Base-by-base conservation (phyloP, 1,139 yeast species). In the Yamadazyma mexicana region DNA sequence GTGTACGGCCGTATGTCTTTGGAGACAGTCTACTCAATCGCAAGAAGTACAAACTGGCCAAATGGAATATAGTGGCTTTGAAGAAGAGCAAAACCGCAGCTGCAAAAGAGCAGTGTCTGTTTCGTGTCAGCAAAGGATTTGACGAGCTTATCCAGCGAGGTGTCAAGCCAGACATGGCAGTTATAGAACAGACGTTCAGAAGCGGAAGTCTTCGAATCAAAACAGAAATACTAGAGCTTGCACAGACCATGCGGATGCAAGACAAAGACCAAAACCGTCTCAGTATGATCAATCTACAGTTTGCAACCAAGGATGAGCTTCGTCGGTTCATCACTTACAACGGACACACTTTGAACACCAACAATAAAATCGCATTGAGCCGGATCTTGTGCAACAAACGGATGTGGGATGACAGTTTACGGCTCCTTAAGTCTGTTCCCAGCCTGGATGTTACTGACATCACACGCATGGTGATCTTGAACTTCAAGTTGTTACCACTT, bases 91-190 rank as follows among this genome's bases (percentile, higher is more conserved):
- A 12, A 4, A 18, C 17, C 9, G 20, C 9, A 9, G 11, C 22
- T 8, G 22, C 18, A 3, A 23, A 27, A 11, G 30, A 29, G 17
- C 75, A 70, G 40, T 51, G 66, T 1, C 57, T 57, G 23, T 69
- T 61, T 45, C 48, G 76, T 28, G 49, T 67, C 27, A 54, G 57
- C 16, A 51, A 55, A 34, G 77, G 76, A 8, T 66, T 71, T 38
- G 48, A 49, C 8, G 69, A 62, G 15, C 43, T 71, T 8, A 39
- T 67, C 26, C 48, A 59, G 15, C 56, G 55, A 38, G 76, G 75
- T 0, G 59, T 69, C 4, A 52, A 56, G 30, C 76, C 76, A 0
- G 74, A 70, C 43, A 50, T 54, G 34, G 42, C 44, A 9, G 42
- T 66, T 8, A 47, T 70, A 4, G 60, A 62, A 39, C 60, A 56